phyloP scores from a whole-genome alignment of 306 rosid genomes.

The Calophaca sinica region DNA sequence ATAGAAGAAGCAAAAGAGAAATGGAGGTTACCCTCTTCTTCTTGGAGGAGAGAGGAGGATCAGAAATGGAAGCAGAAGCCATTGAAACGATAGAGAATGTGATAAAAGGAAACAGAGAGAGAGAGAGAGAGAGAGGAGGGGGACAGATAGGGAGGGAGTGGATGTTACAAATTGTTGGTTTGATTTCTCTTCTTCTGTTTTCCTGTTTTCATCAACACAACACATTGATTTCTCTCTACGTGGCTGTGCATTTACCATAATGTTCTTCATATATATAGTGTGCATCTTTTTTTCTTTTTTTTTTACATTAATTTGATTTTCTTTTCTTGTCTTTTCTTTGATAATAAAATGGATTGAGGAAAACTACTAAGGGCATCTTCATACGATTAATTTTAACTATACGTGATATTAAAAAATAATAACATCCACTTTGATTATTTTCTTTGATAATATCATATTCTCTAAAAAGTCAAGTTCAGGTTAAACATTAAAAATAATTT shows the following conservation, averaged over 20 bases:
- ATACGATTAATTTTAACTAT: no score
- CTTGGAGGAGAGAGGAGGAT: constrained; percentile 55
- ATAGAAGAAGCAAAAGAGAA: neutral
- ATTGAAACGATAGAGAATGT: constrained; percentile 46
- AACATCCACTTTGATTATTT: no score
- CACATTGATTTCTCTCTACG: neutral
- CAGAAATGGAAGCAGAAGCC: constrained; percentile 51
- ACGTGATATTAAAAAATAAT: no score
- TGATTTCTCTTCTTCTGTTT: constrained; percentile 27
- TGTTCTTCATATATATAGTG: neutral
- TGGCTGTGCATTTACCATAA: constrained; percentile 33
- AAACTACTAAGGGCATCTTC: no score
- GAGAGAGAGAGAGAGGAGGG: constrained; percentile 15
- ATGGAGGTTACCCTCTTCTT: constrained; percentile 51
- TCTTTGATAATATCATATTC: no score
- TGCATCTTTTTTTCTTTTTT: neutral
- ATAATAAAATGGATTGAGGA: no score
- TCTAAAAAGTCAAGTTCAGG: no score
- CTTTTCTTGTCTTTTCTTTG: no score
- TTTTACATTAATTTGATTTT: neutral
- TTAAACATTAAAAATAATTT: no score
- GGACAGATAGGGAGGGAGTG: constrained; percentile 65
- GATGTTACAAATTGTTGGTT: constrained; percentile 52
- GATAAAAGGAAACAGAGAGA: constrained; percentile 15
- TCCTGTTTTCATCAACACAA: constrained; percentile 22